Evolutionary conservation across 768 basidiomycete genomes (phyloP), one percentile per base, ranked within the genome.

Genomic region (Pleurotus eryngii): DNA sequence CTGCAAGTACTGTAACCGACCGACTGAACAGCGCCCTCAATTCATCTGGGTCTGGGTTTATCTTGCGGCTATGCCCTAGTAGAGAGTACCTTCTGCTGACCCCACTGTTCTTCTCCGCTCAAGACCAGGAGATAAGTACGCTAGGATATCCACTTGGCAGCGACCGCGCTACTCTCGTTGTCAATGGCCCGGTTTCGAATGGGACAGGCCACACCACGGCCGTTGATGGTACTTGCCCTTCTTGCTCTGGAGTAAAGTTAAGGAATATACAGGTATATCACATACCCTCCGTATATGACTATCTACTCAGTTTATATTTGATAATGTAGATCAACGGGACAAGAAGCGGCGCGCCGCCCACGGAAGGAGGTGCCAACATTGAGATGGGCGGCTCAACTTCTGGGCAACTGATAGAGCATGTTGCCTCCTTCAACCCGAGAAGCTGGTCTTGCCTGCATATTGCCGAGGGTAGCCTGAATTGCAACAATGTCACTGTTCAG

Each of bases 381-480:
- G 91, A 93, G 70, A 86, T 94, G 78, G 92, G 92, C 4, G 92
- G 91, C 8, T 64, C 76, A 17, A 93, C 88, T 60, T 73, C 81
- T 2, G 74, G 79, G 63, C 92, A 95, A 68, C 62, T 92, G 39
- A 76, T 95, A 55, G 89, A 93, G 73, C 84, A 82, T 59, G 90
- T 93, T 9, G 82, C 77, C 60, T 86, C 88, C 5, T 89, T 74
- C 64, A 84, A 94, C 68, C 89, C 90, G 2, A 80, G 91, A 50
- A 74, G 88, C 58, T 93, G 92, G 92, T 83, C 89, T 6, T 92
- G 91, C 68, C 75, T 95, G 39, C 93, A 95, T 63, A 66, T 94
- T 30, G 74, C 78, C 0, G 86, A 93, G 67, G 92, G 92, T 3
- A 68, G 77, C 35, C 74, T 87, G 38, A 75, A 69, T 7, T 95